Evolutionary conservation across 495 filamentous ascomycete genomes (phyloP).

Genomic region (Neurospora sp.): DNA sequence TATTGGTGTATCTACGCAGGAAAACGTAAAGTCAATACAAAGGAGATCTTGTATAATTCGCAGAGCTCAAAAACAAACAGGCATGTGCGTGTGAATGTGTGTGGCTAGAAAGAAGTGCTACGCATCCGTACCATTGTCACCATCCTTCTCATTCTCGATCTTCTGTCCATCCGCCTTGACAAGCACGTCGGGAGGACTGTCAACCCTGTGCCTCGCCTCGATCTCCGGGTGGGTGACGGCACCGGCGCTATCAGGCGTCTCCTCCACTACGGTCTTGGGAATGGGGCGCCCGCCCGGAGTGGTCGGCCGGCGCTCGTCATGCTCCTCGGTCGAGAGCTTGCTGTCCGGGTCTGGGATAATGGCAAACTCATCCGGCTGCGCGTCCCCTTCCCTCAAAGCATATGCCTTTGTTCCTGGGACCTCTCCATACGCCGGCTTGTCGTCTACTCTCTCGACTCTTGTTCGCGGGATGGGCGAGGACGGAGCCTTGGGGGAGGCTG

Average conservation of each 20-base stretch:
- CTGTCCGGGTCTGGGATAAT: constrained; percentile 37
- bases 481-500: constrained; percentile 36
- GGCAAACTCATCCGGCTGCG: constrained; percentile 63
- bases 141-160: constrained; percentile 16
- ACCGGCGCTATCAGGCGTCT: constrained; percentile 31
- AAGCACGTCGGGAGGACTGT: constrained; percentile 37
- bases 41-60: neutral
- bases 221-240: constrained; percentile 29
- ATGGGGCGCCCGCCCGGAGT: constrained; percentile 35
- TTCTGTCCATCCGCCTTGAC: constrained; percentile 31
- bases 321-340: constrained; percentile 9
- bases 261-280: constrained; percentile 40
- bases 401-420: constrained; percentile 77
- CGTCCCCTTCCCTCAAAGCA: constrained; percentile 65
- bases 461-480: constrained; percentile 64
- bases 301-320: constrained; percentile 17
- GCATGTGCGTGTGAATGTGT: neutral
- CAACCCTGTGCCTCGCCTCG: constrained; percentile 29
- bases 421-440: constrained; percentile 66
- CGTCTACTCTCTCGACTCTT: constrained; percentile 66
- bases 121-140: constrained; percentile 26
- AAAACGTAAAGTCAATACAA: constrained; percentile 25
- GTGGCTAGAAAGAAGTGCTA: constrained; percentile 17
- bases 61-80: constrained; percentile 1
- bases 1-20: constrained; percentile 29